Evolutionary conservation across 768 basidiomycete species (phyloP).

Genomic region (Arthromyces matolae): DNA sequence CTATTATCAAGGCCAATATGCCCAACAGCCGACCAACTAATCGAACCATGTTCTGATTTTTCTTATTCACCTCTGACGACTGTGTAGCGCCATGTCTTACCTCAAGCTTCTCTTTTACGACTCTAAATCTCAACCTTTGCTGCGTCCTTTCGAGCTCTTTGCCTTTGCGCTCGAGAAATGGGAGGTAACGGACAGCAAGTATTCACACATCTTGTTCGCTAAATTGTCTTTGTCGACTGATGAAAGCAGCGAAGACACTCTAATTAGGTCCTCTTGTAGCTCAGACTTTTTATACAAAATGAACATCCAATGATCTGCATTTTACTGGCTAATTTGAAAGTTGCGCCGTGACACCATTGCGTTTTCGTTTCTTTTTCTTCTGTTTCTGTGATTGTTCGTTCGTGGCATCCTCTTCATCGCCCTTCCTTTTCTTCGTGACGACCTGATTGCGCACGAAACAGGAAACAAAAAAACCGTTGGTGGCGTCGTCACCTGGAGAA

Average conservation of each 20-base stretch:
- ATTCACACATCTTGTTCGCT: constrained; percentile 12
- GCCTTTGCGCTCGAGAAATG: constrained; percentile 8
- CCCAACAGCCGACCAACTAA: constrained; percentile 62
- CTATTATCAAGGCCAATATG: constrained; percentile 87
- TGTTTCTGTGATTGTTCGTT: constrained; percentile 14
- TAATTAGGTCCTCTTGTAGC: constrained; percentile 14
- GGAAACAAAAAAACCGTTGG: constrained; percentile 98
- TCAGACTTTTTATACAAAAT: constrained; percentile 11
- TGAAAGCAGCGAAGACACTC: constrained; percentile 13
- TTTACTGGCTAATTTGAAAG: not conserved
- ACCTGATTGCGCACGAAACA: constrained; percentile 58
- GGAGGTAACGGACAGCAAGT: constrained; percentile 18
- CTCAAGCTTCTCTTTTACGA: constrained; percentile 22
- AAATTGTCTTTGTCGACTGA: constrained; percentile 16
- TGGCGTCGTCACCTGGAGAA: constrained; percentile 76
- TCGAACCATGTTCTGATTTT: constrained; percentile 25
- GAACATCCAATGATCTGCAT: not conserved
- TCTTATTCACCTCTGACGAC: constrained; percentile 37
- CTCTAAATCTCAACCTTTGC: constrained; percentile 9
- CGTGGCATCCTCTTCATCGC: constrained; percentile 14
- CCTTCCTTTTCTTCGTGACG: constrained; percentile 23
- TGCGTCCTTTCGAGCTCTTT: constrained; percentile 5
- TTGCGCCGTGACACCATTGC: not conserved
- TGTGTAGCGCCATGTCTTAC: constrained; percentile 38
- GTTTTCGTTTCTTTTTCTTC: constrained; percentile 20